A percentile compares a stretch with the other conserved stretches of the same genome.
Conservation (phyloP, 306 rosid genomes). For the Citrullus mucosospermus region DNA sequence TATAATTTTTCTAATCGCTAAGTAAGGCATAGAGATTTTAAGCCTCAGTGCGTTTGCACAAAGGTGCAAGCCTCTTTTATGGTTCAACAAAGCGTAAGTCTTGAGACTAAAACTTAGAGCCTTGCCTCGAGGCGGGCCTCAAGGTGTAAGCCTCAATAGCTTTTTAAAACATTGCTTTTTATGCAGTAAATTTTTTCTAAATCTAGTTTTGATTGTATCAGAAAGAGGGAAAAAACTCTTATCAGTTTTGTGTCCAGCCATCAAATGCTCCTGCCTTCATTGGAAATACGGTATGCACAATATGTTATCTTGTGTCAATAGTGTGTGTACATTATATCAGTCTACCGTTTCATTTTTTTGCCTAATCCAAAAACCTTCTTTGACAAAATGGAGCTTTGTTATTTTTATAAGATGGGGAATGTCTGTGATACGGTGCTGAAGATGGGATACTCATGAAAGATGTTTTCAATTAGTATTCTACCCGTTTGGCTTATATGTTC, state of each 20-base stretch:
- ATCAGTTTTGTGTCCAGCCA: conserved; percentile 86
- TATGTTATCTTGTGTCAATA: neutral
- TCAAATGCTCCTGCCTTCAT: conserved; percentile 78
- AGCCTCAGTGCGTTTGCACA: no score
- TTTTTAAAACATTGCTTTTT: neutral
- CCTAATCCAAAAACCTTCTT: neutral
- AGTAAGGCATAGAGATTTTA: no score
- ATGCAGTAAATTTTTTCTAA: neutral
- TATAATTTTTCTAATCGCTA: no score
- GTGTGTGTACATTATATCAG: neutral
- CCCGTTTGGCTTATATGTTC: neutral
- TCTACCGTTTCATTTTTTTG: neutral
- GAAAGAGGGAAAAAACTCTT: conserved; percentile 72
- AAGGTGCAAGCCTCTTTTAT: no score
- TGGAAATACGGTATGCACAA: conserved; percentile 72
- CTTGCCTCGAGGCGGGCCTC: no score
- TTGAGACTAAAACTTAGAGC: no score
- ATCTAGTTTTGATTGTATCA: conserved; percentile 16
- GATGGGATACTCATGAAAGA: neutral
- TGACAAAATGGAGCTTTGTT: neutral
- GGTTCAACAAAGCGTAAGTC: no score
- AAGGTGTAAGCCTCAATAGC: no score
- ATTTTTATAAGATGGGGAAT: neutral
- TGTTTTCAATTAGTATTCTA: neutral
- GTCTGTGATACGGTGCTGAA: neutral